Evolutionary conservation across 1,139 yeast species (phyloP).

Genomic region (Pichia sorboxylosa): DNA sequence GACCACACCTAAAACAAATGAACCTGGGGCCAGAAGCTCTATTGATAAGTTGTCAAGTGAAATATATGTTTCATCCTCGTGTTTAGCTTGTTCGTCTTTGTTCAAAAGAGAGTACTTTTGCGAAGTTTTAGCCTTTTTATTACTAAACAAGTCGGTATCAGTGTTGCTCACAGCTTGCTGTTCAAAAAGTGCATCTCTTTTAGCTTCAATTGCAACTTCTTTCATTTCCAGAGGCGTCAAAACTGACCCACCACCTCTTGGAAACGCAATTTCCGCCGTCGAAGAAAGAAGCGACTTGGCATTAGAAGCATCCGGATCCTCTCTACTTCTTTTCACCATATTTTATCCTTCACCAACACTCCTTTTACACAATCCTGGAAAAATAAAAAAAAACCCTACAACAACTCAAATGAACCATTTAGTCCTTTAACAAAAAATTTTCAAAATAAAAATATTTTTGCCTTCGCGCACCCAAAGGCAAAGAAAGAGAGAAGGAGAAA

Average conservation of each 20-base stretch:
- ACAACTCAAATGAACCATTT: too few relatives aligned
- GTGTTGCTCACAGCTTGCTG: slow-evolving; percentile 16
- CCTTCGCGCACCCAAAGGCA: too few relatives aligned
- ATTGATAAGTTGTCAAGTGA: slow-evolving; percentile 51
- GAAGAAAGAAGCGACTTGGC: slow-evolving; percentile 18
- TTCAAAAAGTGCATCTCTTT: slow-evolving; percentile 73
- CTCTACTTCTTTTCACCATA: slow-evolving; percentile 25
- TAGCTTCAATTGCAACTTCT: slow-evolving; percentile 87
- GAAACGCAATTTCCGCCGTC: slow-evolving; percentile 62
- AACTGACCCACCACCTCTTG: slow-evolving; percentile 88
- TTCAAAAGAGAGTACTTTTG: slow-evolving; percentile 17
- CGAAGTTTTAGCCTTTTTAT: slow-evolving; percentile 16
- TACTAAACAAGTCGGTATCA: slow-evolving; percentile 27
- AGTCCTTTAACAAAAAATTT: too few relatives aligned
- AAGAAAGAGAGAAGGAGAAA: too few relatives aligned
- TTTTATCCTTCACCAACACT: too few relatives aligned
- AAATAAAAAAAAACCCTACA: too few relatives aligned
- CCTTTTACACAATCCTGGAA: too few relatives aligned
- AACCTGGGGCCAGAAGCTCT: slow-evolving; percentile 56
- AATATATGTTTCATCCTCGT: slow-evolving; percentile 18
- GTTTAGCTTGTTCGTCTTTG: slow-evolving; percentile 18
- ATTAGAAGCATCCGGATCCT: slow-evolving; percentile 14
- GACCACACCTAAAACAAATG: slow-evolving; percentile 68
- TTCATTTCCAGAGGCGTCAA: slow-evolving; percentile 84
- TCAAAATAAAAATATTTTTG: too few relatives aligned